phyloP scores from a whole-genome alignment of 345 rosid species.

The Crucihimalaya himalaica region DNA sequence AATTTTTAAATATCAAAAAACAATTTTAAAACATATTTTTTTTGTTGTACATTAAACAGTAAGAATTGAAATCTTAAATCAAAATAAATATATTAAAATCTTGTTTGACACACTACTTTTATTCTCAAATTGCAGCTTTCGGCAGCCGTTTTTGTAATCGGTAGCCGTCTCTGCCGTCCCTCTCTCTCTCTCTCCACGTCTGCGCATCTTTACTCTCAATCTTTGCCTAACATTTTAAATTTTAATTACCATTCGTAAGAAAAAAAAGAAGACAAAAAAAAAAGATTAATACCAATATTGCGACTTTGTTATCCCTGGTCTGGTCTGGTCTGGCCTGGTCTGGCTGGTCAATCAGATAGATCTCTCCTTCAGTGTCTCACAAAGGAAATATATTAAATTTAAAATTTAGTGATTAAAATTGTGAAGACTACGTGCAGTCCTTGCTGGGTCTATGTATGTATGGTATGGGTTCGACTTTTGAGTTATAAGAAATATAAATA shows the following conservation, averaged over 20 bases:
- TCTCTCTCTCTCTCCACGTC: slow-evolving; percentile 23
- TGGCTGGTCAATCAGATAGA: too few species aligned
- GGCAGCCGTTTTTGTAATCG: slow-evolving; percentile 27
- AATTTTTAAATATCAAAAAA: too few species aligned
- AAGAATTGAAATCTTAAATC: too few species aligned
- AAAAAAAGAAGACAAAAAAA: not conserved
- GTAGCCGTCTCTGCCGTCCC: slow-evolving; percentile 33
- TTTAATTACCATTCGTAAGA: not conserved
- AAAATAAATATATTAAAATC: not conserved
- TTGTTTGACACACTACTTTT: not conserved
- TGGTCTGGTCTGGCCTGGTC: too few species aligned
- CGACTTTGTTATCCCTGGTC: not conserved
- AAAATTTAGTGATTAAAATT: not conserved
- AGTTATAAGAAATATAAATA: not conserved
- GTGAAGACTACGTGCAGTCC: slow-evolving; percentile 47
- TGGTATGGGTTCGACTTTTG: slow-evolving; percentile 8
- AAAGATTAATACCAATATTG: not conserved
- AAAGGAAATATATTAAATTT: slow-evolving; percentile 5
- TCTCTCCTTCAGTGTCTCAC: slow-evolving; percentile 25
- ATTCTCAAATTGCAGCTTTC: slow-evolving; percentile 14
- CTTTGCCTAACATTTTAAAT: slow-evolving; percentile 33
- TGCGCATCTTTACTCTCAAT: slow-evolving; percentile 23
- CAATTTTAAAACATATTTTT: too few species aligned
- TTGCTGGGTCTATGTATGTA: slow-evolving; percentile 39
- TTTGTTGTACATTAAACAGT: too few species aligned